Base-by-base conservation (phyloP, 176 grass and related monocot species). In the Phoenix dactylifera region DNA sequence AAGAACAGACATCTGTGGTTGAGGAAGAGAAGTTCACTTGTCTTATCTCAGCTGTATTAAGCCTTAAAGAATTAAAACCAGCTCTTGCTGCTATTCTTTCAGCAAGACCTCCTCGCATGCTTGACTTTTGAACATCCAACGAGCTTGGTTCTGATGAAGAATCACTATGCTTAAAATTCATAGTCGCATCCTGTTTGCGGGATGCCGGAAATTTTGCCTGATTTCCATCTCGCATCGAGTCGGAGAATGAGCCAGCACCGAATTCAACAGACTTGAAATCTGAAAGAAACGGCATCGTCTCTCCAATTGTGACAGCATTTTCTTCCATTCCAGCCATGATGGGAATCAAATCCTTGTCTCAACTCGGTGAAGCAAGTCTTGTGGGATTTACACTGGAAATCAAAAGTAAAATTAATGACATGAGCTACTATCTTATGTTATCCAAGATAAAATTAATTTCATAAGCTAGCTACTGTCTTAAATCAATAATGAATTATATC, bases 191-290 rank as follows among this genome's bases (percentile, higher is more conserved):
- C 30, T 60, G 68, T 20, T 59, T 77, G 26, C 74, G 73, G 3
- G 59, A 63, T 66, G 20, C 57, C 79, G 54, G 70, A 23, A 63
- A 54, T 24, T 22, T 16, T 4, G 52, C 72, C 52, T 24, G 72
- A 57, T 32, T 73, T 32, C 62, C 67, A 73, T 82, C 59, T 51
- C 86, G 70, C 22, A 18, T 7, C 24, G 83, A 81, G 49, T 73
- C 70, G 1, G 72, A 67, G 58, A 83, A 83, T 28, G 52, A 52
- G 60, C 59, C 67, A 23, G 79, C 59, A 54, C 76, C 65, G 18
- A 92, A 93, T 12, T 98, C 85, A 26, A 89, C 94, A 52, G 81
- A 86, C 65, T 89, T 64, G 60, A 86, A 89, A 77, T 26, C 93
- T 24, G 88, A 85, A 59, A 93, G 50, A 22, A 89, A 61, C 17